Evolutionary conservation across 2,329 filamentous ascomycete species (phyloP).

Genomic region (Aspergillus sclerotialis): DNA sequence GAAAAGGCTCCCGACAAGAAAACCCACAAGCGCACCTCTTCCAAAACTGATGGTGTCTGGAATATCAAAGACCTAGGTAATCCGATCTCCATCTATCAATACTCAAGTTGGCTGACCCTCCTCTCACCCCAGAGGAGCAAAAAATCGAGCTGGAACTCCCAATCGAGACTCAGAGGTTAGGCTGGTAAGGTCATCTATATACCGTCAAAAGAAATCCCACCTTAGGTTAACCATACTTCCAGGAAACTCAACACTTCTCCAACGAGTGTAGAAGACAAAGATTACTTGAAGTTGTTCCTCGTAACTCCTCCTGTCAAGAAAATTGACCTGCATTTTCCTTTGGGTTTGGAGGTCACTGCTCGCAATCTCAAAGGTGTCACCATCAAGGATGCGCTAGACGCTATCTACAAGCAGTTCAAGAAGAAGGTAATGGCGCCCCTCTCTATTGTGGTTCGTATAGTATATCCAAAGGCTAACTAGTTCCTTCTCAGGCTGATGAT

Average conservation of each 20-base stretch:
- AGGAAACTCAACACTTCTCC: constrained; percentile 95
- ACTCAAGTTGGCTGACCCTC: constrained; percentile 1
- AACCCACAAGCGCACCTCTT: constrained; percentile 64
- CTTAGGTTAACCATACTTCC: not conserved
- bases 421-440: constrained; percentile 62
- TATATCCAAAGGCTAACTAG: no score
- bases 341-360: constrained; percentile 80
- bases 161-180: constrained; percentile 30
- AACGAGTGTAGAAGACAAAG: constrained; percentile 69
- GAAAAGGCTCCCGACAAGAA: constrained; percentile 49
- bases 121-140: constrained; percentile 17
- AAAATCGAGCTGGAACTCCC: constrained; percentile 26
- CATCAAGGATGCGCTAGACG: constrained; percentile 93
- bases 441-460: no score
- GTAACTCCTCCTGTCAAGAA: constrained; percentile 81
- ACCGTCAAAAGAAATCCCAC: not conserved
- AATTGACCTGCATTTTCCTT: constrained; percentile 86
- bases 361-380: constrained; percentile 91
- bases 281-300: constrained; percentile 73
- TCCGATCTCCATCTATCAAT: constrained; percentile 25
- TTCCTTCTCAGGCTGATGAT: constrained; percentile 64
- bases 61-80: constrained; percentile 82
- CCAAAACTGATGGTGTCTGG: constrained; percentile 63
- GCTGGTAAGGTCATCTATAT: constrained; percentile 18
- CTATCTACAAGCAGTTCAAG: constrained; percentile 93